Evolutionary conservation across 768 basidiomycete species (phyloP), one percentile per base, ranked within the genome.

Genomic region (Hydnomerulius pinastri): DNA sequence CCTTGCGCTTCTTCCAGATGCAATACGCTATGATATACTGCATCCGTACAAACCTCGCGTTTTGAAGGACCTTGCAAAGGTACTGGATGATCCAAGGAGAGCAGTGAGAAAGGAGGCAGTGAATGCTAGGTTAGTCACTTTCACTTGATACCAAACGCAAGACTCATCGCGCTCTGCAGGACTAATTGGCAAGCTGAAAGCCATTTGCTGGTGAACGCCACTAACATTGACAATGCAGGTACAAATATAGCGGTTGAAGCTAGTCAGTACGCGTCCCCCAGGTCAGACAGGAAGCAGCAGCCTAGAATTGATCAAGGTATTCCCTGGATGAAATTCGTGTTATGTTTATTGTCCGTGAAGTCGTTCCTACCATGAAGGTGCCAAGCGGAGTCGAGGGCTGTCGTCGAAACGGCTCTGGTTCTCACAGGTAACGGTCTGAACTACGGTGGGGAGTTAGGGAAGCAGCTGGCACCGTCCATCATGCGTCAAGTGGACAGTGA

Each of bases 81-180:
- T 79, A 4, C 68, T 98, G 40, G 97, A 98, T 64, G 97, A 98
- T 71, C 90, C 90, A n/a, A 88, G 86, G 64, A 76, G 89, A 51
- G 70, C 71, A 2, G 94, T 99, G 7, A 77, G 97, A 46, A 86
- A 82, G 59, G 91, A 90, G 60, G 96, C 94, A 1, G 97, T 98
- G 3, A 85, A 92, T 57, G 87, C 92, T 28, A 62, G 87, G 79
- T 77, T 57, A 24, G 71, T 46, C 36, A 43, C 25, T 15, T 45
- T 24, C 27, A 10, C 2, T 4, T 10, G 7, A 33, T 3, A 4
- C 8, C 6, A 33, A 4, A 11, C 7, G 15, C 8, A 36, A 58
- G 23, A 65, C n/a, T 21, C 9, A 24, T 32, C 20, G 8, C 23
- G 35, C 37, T 42, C n/a, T 32, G 42, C 39, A 67, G 66, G 51